Conservation (phyloP, 257 asterid genomes). For the Galeopsis tetrahit region DNA sequence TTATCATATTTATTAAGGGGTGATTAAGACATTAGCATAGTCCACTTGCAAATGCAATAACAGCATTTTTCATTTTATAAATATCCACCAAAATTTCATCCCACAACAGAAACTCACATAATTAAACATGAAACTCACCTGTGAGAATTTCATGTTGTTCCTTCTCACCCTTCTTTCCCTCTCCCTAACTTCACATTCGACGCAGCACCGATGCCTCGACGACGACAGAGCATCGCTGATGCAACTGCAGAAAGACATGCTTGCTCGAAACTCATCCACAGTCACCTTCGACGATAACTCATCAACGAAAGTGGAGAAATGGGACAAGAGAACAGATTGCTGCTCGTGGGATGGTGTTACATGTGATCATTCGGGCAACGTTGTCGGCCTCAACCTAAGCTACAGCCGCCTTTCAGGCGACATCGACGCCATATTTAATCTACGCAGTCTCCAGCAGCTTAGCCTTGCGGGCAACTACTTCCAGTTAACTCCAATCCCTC, state of each 20-base stretch:
- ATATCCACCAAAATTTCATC: no score
- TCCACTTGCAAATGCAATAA: no score
- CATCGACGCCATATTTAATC: slow-evolving; percentile 35
- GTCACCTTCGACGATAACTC: slow-evolving; percentile 30
- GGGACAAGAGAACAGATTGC: slow-evolving; percentile 36
- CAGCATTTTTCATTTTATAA: no score
- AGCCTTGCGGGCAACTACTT: slow-evolving; percentile 39
- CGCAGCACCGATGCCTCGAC: slow-evolving; percentile 26
- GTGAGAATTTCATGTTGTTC: background rate
- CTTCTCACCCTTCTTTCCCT: slow-evolving; percentile 13
- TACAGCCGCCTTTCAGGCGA: slow-evolving; percentile 33
- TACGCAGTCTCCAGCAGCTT: slow-evolving; percentile 32
- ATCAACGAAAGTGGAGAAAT: slow-evolving; percentile 26
- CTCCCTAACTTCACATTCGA: slow-evolving; percentile 15
- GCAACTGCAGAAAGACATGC: slow-evolving; percentile 31
- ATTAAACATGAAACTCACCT: slow-evolving; percentile 27
- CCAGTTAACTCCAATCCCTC: slow-evolving; percentile 36
- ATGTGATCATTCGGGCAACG: slow-evolving; percentile 27
- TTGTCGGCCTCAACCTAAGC: slow-evolving; percentile 41
- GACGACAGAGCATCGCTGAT: slow-evolving; percentile 27
- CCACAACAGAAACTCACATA: no score
- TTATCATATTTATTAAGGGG: no score
- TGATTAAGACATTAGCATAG: no score
- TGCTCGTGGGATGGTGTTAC: slow-evolving; percentile 37
- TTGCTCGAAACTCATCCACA: slow-evolving; percentile 30